These are phyloP conservation scores for Fusarium sp. DNA, from an alignment of 2,329 filamentous ascomycete genomes.

Conservation along the genomic window DNA sequence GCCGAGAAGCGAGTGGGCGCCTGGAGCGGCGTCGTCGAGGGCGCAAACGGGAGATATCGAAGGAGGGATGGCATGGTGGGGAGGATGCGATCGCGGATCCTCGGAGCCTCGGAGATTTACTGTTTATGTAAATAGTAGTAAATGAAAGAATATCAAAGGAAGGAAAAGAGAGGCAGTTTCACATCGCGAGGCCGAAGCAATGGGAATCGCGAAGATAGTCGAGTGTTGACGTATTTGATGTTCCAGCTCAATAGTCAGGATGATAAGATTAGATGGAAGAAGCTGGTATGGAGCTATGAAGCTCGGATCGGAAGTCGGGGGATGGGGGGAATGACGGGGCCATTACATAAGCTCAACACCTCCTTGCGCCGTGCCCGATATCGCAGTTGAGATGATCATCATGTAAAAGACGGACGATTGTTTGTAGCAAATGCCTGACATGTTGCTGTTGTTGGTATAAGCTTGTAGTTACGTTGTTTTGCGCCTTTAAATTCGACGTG, in stretches of 20 bases:
- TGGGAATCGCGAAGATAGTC: not conserved
- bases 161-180: conserved; percentile 5
- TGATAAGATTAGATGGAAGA: conserved; percentile 1
- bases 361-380: conserved; percentile 18
- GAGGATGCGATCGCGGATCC: conserved; percentile 10
- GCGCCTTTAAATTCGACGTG: not conserved
- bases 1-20: conserved; percentile 79
- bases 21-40: conserved; percentile 70
- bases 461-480: not conserved
- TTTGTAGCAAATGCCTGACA: not conserved
- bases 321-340: conserved; percentile 22
- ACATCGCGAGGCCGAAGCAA: conserved; percentile 34
- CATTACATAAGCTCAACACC: conserved; percentile 38
- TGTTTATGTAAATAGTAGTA: not conserved
- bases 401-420: not conserved
- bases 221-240: conserved; percentile 36
- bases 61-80: conserved; percentile 52
- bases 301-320: conserved; percentile 29
- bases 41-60: conserved; percentile 68
- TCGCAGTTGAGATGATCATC: conserved; percentile 19
- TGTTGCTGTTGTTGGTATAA: not conserved
- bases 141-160: not conserved
- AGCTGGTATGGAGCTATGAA: conserved; percentile 15
- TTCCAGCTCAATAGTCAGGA: conserved; percentile 27
- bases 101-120: not conserved